These are phyloP conservation scores for Diaporthe eres DNA, from an alignment of 2,329 filamentous ascomycete species.

Conservation along the genomic window DNA sequence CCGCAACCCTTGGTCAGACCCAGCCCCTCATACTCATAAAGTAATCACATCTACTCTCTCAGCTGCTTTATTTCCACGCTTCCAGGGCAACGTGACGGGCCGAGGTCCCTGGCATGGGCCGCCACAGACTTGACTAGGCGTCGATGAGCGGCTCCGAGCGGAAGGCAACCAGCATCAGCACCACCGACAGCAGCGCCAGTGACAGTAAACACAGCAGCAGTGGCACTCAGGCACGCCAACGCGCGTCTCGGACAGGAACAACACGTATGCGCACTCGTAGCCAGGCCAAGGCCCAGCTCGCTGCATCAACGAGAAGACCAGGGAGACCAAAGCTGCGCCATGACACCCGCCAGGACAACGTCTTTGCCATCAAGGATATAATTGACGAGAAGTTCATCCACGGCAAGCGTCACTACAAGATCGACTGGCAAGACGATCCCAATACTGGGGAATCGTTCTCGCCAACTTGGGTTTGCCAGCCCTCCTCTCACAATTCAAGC, in stretches of 20 bases:
- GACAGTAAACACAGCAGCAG: neutral
- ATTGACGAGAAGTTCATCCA: slow-evolving; percentile 52
- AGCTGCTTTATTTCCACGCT: neutral
- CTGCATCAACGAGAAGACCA: slow-evolving; percentile 22
- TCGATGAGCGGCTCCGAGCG: slow-evolving; percentile 38
- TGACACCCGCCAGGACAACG: slow-evolving; percentile 25
- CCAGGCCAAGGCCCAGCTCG: slow-evolving; percentile 15
- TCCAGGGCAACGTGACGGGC: slow-evolving; percentile 21
- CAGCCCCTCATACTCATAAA: neutral
- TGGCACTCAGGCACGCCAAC: slow-evolving; percentile 7
- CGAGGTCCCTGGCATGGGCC: slow-evolving; percentile 27
- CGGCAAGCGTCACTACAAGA: slow-evolving; percentile 59
- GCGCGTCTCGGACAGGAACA: neutral
- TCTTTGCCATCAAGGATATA: slow-evolving; percentile 53
- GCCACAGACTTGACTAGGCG: slow-evolving; percentile 35
- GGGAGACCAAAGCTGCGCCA: slow-evolving; percentile 31
- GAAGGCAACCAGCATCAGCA: neutral
- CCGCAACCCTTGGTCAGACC: neutral
- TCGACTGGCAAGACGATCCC: slow-evolving; percentile 71
- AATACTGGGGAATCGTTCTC: slow-evolving; percentile 61
- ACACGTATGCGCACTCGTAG: slow-evolving; percentile 15
- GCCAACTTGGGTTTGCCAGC: slow-evolving; percentile 64
- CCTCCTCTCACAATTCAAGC: neutral
- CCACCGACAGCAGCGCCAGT: neutral
- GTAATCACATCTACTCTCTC: neutral